phyloP scores from a whole-genome alignment of 345 rosid genomes.

The Viola odorata region DNA sequence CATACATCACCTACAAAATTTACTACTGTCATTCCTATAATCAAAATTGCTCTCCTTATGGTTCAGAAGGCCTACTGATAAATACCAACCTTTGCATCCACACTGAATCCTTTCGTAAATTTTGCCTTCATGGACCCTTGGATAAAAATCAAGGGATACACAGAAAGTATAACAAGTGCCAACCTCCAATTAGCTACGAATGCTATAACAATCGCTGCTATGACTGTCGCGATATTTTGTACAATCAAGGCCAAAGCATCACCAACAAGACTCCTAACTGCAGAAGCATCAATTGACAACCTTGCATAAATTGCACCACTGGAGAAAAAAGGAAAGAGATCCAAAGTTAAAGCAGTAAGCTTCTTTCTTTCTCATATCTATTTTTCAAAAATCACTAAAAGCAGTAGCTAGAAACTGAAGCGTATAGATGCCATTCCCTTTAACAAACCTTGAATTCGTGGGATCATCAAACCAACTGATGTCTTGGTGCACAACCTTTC shows the following conservation, averaged over 20 bases:
- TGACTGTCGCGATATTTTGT: constrained; percentile 42
- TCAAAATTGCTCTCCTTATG: too few relatives aligned
- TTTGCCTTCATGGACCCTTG: constrained; percentile 41
- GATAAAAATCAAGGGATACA: background rate
- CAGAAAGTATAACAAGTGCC: background rate
- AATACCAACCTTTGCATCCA: constrained; percentile 31
- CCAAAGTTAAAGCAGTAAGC: background rate
- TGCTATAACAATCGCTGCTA: background rate
- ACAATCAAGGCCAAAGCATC: constrained; percentile 48
- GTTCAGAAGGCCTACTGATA: background rate
- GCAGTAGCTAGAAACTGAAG: background rate
- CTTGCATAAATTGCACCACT: constrained; percentile 72
- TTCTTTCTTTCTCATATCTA: background rate
- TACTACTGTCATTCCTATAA: too few relatives aligned
- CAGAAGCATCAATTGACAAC: constrained; percentile 56
- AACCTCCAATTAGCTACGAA: background rate
- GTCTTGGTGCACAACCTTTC: constrained; percentile 75
- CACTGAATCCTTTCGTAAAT: constrained; percentile 51
- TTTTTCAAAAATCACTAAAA: too few relatives aligned
- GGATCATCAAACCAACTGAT: constrained; percentile 88
- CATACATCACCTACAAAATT: constrained; percentile 45
- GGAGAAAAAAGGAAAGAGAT: constrained; percentile 2
- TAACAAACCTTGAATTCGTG: constrained; percentile 53
- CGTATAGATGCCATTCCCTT: background rate
- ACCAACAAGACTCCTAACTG: constrained; percentile 45